phyloP scores from a whole-genome alignment of 2,329 filamentous ascomycete species.

The Colletotrichum theobromicola region DNA sequence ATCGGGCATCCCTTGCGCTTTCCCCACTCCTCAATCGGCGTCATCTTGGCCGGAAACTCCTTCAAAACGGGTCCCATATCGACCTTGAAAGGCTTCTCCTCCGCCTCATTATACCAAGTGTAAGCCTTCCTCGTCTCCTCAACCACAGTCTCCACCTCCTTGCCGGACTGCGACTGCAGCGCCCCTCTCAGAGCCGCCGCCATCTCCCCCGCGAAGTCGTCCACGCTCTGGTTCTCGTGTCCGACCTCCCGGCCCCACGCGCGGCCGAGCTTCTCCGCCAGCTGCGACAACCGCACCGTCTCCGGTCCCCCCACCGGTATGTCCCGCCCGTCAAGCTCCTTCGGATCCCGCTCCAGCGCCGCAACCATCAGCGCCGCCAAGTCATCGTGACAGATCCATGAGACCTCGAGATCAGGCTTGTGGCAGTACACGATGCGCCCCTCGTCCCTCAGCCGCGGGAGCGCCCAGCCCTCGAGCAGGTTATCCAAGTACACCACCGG shows the following conservation, averaged over 20 bases:
- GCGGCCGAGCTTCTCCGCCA: conserved; percentile 35
- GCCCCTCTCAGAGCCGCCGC: conserved; percentile 28
- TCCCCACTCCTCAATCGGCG: neutral
- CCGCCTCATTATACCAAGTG: conserved; percentile 42
- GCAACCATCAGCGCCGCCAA: conserved; percentile 42
- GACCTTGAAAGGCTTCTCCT: conserved; percentile 40
- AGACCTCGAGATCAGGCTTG: conserved; percentile 38
- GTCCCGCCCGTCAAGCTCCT: conserved; percentile 37
- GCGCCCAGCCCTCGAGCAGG: conserved; percentile 42
- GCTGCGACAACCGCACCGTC: conserved; percentile 34
- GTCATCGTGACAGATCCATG: conserved; percentile 45
- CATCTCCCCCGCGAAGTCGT: conserved; percentile 26
- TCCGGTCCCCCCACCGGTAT: conserved; percentile 39
- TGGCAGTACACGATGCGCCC: conserved; percentile 43
- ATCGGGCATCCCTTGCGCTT: neutral
- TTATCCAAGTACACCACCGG: conserved; percentile 44
- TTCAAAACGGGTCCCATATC: conserved; percentile 38
- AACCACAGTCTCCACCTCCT: conserved; percentile 38
- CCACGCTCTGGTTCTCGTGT: conserved; percentile 36
- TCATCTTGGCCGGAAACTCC: conserved; percentile 25
- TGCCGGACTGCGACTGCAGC: conserved; percentile 34
- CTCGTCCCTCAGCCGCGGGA: conserved; percentile 35
- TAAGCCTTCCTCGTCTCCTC: conserved; percentile 45
- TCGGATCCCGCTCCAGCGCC: conserved; percentile 29
- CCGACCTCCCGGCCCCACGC: conserved; percentile 35